These are phyloP conservation scores for Crotalaria pallida DNA, from an alignment of 306 rosid species.

Conservation along the genomic window DNA sequence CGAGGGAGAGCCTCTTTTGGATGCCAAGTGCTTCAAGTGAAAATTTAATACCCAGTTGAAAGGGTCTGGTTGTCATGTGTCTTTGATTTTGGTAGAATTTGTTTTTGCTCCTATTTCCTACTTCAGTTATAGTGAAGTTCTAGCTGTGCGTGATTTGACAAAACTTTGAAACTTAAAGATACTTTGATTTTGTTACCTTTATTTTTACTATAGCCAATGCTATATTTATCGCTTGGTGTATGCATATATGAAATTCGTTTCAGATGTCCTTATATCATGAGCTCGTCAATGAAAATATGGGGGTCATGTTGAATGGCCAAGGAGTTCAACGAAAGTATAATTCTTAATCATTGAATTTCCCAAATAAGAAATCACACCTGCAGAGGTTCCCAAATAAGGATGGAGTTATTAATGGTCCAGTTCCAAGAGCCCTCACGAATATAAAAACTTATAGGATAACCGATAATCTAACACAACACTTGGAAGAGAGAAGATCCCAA, in stretches of 20 bases:
- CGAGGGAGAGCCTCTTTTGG: conserved; percentile 69
- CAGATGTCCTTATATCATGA: no score
- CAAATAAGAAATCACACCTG: no score
- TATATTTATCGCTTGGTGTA: not conserved
- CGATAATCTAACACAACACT: no score
- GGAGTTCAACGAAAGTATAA: no score
- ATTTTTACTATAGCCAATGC: not conserved
- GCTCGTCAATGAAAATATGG: no score
- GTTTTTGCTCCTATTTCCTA: not conserved
- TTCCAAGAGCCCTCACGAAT: no score
- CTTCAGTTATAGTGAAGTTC: not conserved
- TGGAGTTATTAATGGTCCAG: no score
- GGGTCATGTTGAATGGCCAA: no score
- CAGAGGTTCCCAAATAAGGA: no score
- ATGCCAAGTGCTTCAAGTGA: conserved; percentile 80
- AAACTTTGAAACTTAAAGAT: not conserved
- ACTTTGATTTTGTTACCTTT: not conserved
- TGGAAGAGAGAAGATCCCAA: no score
- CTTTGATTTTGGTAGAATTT: conserved; percentile 16
- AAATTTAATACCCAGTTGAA: not conserved
- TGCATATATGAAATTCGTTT: not conserved
- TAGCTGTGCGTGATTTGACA: not conserved
- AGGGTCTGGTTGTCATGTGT: conserved; percentile 1
- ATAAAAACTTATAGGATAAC: no score
- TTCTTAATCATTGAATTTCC: no score